Conservation (phyloP, 2,329 filamentous ascomycete species). For the Colletotrichum endophyticum region DNA sequence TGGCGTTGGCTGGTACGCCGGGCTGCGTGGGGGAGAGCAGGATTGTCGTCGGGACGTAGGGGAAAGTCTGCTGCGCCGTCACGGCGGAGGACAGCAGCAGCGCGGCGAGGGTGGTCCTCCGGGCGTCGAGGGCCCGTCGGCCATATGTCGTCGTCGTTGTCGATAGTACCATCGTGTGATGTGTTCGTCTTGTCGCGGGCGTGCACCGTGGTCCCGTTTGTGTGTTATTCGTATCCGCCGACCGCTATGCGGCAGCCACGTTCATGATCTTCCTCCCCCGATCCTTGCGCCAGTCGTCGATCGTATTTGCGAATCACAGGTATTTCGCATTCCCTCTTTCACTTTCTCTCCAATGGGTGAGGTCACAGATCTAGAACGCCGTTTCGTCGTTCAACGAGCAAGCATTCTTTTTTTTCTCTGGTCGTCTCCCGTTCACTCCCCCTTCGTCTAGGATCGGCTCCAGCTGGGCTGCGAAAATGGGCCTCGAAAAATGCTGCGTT, state of each 20-base stretch:
- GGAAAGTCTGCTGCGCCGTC: conserved; percentile 56
- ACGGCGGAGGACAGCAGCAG: conserved; percentile 11
- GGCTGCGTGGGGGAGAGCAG: conserved; percentile 59
- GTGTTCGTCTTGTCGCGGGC: background rate
- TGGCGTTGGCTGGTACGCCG: conserved; percentile 38
- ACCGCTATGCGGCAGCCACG: conserved; percentile 9
- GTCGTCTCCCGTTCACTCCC: background rate
- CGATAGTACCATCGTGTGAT: background rate
- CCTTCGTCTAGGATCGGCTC: background rate
- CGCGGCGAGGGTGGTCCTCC: background rate
- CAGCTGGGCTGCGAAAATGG: background rate
- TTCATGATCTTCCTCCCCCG: conserved; percentile 1
- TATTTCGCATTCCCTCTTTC: background rate
- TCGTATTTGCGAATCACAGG: background rate
- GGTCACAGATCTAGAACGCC: background rate
- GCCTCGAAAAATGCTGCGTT: background rate
- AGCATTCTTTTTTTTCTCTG: background rate
- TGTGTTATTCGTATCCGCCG: conserved; percentile 11
- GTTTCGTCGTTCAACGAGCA: background rate
- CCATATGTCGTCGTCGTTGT: background rate
- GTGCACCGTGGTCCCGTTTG: background rate
- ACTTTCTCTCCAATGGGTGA: background rate
- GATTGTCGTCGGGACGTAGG: conserved; percentile 80
- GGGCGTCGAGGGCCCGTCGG: background rate
- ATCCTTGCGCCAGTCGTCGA: background rate